Conservation (phyloP, 1,284 basidiomycete genomes). For the Boletus sp. region DNA sequence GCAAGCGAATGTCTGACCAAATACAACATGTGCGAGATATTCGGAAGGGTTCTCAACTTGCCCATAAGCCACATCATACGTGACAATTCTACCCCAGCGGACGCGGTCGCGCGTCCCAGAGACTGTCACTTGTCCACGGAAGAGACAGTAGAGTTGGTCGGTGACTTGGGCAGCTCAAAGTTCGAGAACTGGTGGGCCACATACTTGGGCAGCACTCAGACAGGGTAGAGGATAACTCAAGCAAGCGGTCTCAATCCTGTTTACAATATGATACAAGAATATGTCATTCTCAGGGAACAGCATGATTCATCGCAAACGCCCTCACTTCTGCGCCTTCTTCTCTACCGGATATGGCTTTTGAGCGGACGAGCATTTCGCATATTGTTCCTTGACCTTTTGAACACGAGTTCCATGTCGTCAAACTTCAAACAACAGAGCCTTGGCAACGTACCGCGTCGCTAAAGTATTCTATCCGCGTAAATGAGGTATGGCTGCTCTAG, state of each 20-base stretch:
- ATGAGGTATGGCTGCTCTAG: neutral
- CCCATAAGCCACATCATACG: constrained; percentile 69
- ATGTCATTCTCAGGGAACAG: neutral
- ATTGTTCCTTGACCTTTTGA: constrained; percentile 33
- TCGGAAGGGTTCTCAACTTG: constrained; percentile 66
- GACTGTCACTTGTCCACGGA: constrained; percentile 73
- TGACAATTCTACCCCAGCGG: constrained; percentile 64
- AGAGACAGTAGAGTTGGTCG: constrained; percentile 67
- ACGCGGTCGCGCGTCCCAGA: constrained; percentile 67
- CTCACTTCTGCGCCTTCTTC: constrained; percentile 8
- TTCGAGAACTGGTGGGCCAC: constrained; percentile 80
- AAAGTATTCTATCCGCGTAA: constrained; percentile 29
- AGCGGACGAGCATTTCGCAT: constrained; percentile 14
- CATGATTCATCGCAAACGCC: neutral
- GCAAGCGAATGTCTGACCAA: constrained; percentile 79
- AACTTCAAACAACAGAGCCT: neutral
- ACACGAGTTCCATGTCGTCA: neutral
- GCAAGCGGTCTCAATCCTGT: constrained; percentile 3
- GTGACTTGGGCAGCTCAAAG: constrained; percentile 59
- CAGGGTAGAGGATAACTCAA: constrained; percentile 18
- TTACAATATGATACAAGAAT: constrained; percentile 13
- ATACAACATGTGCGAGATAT: constrained; percentile 81
- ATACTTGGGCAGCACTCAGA: constrained; percentile 33
- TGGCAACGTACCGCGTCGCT: constrained; percentile 34
- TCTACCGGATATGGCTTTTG: constrained; percentile 18